Percentiles rank a stretch among this genome's conserved stretches.
Evolutionary conservation across 23 red algal species (phyloP).

Genomic region (Gracilaria gracilis): DNA sequence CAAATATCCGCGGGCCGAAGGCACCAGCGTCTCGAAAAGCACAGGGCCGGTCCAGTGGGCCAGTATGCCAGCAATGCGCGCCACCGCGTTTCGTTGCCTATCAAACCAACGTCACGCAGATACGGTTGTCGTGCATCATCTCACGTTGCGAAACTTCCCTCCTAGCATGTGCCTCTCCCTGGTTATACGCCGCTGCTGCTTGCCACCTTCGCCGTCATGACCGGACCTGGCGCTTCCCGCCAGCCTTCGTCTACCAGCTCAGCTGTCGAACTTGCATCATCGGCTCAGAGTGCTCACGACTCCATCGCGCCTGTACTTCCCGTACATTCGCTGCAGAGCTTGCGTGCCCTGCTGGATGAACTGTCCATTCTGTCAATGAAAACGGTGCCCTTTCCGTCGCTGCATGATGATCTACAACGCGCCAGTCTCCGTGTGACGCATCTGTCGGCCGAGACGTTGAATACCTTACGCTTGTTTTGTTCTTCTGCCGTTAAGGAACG

Average conservation of each 20-base stretch:
- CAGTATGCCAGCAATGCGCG: background rate
- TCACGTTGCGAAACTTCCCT: background rate
- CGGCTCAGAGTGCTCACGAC: background rate
- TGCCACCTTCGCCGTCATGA: background rate
- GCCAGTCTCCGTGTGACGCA: constrained; percentile 24
- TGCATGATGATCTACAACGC: constrained; percentile 30
- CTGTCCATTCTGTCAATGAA: constrained; percentile 25
- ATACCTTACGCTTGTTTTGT: constrained; percentile 33
- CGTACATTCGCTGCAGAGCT: constrained; percentile 1
- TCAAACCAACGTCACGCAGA: background rate
- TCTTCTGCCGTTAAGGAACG: constrained; percentile 35
- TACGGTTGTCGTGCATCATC: background rate
- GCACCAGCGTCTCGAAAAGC: background rate
- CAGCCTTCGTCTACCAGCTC: background rate
- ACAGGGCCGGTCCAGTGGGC: background rate
- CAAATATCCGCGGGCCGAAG: background rate
- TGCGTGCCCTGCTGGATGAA: background rate
- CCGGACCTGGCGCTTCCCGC: background rate
- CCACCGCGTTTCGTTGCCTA: background rate
- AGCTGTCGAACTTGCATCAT: background rate
- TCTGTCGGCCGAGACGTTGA: constrained; percentile 15
- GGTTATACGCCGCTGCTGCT: background rate
- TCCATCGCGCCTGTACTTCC: constrained; percentile 23
- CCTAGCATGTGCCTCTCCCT: background rate
- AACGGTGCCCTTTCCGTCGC: constrained; percentile 21